Conservation (phyloP, 441 rosid species). For the Mallotus repandus region DNA sequence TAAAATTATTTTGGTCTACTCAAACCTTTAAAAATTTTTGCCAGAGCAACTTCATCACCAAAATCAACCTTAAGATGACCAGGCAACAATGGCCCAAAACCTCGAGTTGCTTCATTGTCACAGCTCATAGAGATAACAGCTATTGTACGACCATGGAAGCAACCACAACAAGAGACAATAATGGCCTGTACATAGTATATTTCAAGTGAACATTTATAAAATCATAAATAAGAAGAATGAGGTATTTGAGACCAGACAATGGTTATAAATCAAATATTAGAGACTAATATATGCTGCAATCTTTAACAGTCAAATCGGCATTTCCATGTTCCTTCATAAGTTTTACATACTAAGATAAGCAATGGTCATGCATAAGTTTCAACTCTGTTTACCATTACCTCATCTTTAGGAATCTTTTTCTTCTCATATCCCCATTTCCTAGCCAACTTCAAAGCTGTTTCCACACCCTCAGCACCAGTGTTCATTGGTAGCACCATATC, state of each 20-base stretch:
- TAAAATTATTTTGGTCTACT: background rate
- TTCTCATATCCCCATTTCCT: slow-evolving; percentile 95
- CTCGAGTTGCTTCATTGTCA: slow-evolving; percentile 93
- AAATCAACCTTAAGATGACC: slow-evolving; percentile 95
- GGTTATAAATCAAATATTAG: background rate
- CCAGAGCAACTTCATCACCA: slow-evolving; percentile 70
- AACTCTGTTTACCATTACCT: slow-evolving; percentile 38
- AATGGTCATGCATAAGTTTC: background rate
- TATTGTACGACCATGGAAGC: slow-evolving; percentile 98
- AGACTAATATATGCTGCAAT: too few species aligned
- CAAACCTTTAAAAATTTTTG: slow-evolving; percentile 72
- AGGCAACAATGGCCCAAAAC: slow-evolving; percentile 85
- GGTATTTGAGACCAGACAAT: background rate
- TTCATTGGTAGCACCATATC: slow-evolving; percentile 99
- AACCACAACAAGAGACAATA: slow-evolving; percentile 93
- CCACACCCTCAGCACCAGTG: slow-evolving; percentile 98
- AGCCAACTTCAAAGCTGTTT: slow-evolving; percentile 86
- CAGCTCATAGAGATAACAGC: slow-evolving; percentile 97
- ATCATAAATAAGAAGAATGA: background rate
- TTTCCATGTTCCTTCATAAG: background rate
- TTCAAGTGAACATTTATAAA: slow-evolving; percentile 9
- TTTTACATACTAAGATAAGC: background rate
- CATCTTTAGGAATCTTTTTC: slow-evolving; percentile 72
- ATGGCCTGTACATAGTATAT: slow-evolving; percentile 54
- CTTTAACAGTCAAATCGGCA: background rate